A percentile compares a stretch with the other conserved stretches of the same genome.
phyloP scores from a whole-genome alignment of 106 monocot genomes.

The Gastrodia elata region DNA sequence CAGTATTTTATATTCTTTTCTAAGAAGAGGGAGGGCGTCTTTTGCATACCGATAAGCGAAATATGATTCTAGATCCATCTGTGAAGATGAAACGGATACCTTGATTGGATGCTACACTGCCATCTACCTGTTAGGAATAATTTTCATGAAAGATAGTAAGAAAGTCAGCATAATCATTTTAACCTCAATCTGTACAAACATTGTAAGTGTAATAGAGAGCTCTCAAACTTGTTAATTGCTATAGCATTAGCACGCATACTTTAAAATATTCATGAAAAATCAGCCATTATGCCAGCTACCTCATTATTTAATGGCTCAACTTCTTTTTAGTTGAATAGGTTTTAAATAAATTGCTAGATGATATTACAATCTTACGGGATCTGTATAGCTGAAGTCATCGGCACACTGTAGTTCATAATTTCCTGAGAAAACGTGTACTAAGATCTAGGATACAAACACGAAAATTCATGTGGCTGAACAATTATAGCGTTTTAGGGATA shows the following conservation, averaged over 20 bases:
- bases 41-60: constrained; percentile 61
- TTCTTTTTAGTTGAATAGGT: too few relatives aligned
- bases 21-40: background rate
- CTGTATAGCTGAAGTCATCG: constrained; percentile 84
- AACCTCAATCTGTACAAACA: background rate
- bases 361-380: constrained; percentile 48
- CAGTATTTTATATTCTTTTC: background rate
- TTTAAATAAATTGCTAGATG: too few relatives aligned
- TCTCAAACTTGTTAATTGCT: too few relatives aligned
- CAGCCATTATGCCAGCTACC: too few relatives aligned
- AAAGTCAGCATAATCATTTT: background rate
- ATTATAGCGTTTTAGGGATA: background rate
- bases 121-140: constrained; percentile 60
- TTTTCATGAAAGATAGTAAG: background rate
- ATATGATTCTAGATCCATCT: constrained; percentile 94
- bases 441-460: background rate
- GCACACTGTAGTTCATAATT: constrained; percentile 79
- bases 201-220: too few relatives aligned
- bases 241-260: too few relatives aligned
- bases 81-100: constrained; percentile 88
- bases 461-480: background rate
- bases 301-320: too few relatives aligned
- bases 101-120: constrained; percentile 82
- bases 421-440: constrained; percentile 35
- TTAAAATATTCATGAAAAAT: too few relatives aligned